A percentile compares a stretch with the other conserved stretches of the same genome.
These are phyloP conservation scores for Vaccinium corymbosum DNA, from an alignment of 148 eudicot species.

Conservation along the genomic window DNA sequence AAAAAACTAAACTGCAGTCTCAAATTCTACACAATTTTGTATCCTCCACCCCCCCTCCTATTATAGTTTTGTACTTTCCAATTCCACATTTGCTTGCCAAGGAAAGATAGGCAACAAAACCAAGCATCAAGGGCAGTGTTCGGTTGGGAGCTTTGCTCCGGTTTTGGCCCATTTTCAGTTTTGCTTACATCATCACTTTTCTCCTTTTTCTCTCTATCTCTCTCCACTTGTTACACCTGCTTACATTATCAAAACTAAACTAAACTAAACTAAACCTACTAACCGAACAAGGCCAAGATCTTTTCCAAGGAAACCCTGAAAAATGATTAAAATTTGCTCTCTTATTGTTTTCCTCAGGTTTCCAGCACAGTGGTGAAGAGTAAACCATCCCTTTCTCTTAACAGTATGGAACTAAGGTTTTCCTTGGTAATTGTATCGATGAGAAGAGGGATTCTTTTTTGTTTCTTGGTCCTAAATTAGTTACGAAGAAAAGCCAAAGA, in stretches of 20 bases:
- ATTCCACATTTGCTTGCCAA: neutral
- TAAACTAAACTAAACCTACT: no score
- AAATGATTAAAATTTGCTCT: neutral
- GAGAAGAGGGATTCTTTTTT: neutral
- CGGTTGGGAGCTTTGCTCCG: no score
- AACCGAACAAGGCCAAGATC: no score
- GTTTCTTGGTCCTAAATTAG: neutral
- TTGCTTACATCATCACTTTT: no score
- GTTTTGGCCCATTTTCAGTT: no score
- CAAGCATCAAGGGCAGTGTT: no score
- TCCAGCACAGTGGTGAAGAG: neutral
- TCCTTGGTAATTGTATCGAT: neutral
- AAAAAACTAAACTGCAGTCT: neutral
- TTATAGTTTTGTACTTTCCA: no score
- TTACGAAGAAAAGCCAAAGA: neutral
- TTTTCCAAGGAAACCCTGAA: neutral
- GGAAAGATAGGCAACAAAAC: conserved; percentile 1
- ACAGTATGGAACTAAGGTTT: neutral
- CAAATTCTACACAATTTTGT: neutral
- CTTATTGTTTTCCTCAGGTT: neutral
- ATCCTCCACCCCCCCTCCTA: no score
- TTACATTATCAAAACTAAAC: no score
- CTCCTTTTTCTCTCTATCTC: no score
- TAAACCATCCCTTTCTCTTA: neutral
- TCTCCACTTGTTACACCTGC: no score